Base-by-base conservation (phyloP, 257 asterid species). In the Penstemon davidsonii region DNA sequence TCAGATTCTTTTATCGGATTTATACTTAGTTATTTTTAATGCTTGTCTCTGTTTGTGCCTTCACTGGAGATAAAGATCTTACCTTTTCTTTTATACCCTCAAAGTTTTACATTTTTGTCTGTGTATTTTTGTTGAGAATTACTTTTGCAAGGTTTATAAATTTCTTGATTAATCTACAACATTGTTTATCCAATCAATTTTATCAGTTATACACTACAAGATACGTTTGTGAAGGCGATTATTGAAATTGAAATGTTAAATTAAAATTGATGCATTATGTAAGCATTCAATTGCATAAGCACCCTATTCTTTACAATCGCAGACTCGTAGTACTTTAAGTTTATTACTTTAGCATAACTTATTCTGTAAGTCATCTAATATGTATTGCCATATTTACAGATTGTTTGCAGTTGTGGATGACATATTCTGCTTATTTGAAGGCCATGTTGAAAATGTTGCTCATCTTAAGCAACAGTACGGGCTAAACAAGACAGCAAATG, bases 401-500 rank as follows among this genome's bases (percentile, higher is more conserved):
- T 72, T 84, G 68, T 94, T 94, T 62, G 95, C 85, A 1, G 97
- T 82, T 5, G 91, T 91, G 68, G 97, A 94, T 47, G 95, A 86
- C 82, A 88, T 94, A 74, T 90, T 87, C 87, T 94, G 99, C 84
- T 67, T 94, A 85, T 94, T 94, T 58, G 91, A 88, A 81, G 99
- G 99, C 66, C 95, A 91, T 79, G 83, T 94, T 55, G 87, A 91
- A 63, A 94, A 94, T 38, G 83, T 94, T n/a, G 95, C 96, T 0
- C 87, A 79, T 70, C 97, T 91, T 8, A 94, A 87, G 88, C 96
- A 86, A 87, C 99, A 88, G 74, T 94, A 94, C 52, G 99, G 99
- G 41, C 69, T 94, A 72, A 88, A 73, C 86, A 94, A 91, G 87
- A 82, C 87, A 0, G 95, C 96, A 7, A 90, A 87, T 64, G 99